Evolutionary conservation across 169 alveolate genomes (phyloP).

Genomic region (Plasmodium knowlesi): DNA sequence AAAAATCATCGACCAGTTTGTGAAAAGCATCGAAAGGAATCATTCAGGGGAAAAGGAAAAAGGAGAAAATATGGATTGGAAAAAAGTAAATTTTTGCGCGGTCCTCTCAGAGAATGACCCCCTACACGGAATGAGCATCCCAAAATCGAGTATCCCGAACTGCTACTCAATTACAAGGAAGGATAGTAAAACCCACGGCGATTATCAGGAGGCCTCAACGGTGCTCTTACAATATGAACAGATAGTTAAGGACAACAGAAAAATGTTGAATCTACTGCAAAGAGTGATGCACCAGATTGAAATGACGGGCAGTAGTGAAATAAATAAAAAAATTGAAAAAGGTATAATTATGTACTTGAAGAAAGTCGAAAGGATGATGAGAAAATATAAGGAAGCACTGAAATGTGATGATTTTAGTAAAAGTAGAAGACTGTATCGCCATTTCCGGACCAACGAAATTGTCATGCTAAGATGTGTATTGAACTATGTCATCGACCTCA

Average conservation of each 20-base stretch:
- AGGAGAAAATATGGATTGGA: too few relatives aligned
- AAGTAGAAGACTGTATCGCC: background rate
- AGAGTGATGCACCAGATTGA: conserved; percentile 14
- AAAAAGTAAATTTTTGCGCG: background rate
- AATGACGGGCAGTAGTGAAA: background rate
- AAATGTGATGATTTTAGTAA: background rate
- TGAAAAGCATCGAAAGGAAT: background rate
- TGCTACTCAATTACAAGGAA: background rate
- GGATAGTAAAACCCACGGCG: background rate
- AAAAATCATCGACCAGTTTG: conserved; percentile 5
- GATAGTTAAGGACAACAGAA: background rate
- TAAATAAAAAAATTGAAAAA: conserved; percentile 17
- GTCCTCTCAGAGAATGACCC: background rate
- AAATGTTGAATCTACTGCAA: conserved; percentile 10
- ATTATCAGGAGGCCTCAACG: background rate
- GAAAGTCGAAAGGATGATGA: conserved; percentile 12
- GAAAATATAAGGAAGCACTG: background rate
- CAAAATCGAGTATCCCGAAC: background rate
- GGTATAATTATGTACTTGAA: background rate
- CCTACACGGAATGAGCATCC: background rate
- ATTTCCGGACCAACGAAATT: conserved; percentile 13
- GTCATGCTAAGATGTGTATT: conserved; percentile 1
- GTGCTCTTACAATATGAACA: background rate
- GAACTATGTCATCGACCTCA: conserved; percentile 6
- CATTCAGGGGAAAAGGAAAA: background rate